These are phyloP conservation scores for Claviceps spartinae DNA, from an alignment of 2,329 filamentous ascomycete genomes.

Conservation along the genomic window DNA sequence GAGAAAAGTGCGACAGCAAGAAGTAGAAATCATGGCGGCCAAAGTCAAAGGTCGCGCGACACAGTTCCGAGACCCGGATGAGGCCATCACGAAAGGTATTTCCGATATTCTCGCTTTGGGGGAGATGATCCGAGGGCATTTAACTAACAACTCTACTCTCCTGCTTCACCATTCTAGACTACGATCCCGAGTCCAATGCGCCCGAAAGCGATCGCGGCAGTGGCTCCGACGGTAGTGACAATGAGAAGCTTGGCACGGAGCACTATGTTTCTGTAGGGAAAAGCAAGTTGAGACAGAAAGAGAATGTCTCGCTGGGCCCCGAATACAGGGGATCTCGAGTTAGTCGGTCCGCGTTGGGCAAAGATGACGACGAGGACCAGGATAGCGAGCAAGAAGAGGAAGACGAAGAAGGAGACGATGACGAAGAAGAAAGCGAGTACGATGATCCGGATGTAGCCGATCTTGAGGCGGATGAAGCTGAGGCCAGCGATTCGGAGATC, in stretches of 20 bases:
- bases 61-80: slow-evolving; percentile 48
- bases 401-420: slow-evolving; percentile 23
- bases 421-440: slow-evolving; percentile 35
- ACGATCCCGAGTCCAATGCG: slow-evolving; percentile 62
- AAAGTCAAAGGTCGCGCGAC: slow-evolving; percentile 40
- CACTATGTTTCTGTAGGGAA: slow-evolving; percentile 78
- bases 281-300: slow-evolving; percentile 67
- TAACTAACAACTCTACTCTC: not conserved
- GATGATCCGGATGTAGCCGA: slow-evolving; percentile 44
- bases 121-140: not conserved
- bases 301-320: slow-evolving; percentile 55
- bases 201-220: slow-evolving; percentile 42
- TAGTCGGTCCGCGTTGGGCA: slow-evolving; percentile 52
- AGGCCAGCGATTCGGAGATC: slow-evolving; percentile 46
- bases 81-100: slow-evolving; percentile 48
- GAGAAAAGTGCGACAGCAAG: slow-evolving; percentile 2
- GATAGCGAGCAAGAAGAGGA: slow-evolving; percentile 19
- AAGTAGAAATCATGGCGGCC: slow-evolving; percentile 31
- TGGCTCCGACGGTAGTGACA: slow-evolving; percentile 33
- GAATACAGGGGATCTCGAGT: slow-evolving; percentile 69
- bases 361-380: slow-evolving; percentile 31
- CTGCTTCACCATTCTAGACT: slow-evolving; percentile 38
- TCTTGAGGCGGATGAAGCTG: slow-evolving; percentile 35
- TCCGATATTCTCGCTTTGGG: not conserved
- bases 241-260: slow-evolving; percentile 55